Percentiles rank a stretch among this genome's conserved stretches.
phyloP scores from a whole-genome alignment of 2,329 filamentous ascomycete genomes.

The Colletotrichum lini region DNA sequence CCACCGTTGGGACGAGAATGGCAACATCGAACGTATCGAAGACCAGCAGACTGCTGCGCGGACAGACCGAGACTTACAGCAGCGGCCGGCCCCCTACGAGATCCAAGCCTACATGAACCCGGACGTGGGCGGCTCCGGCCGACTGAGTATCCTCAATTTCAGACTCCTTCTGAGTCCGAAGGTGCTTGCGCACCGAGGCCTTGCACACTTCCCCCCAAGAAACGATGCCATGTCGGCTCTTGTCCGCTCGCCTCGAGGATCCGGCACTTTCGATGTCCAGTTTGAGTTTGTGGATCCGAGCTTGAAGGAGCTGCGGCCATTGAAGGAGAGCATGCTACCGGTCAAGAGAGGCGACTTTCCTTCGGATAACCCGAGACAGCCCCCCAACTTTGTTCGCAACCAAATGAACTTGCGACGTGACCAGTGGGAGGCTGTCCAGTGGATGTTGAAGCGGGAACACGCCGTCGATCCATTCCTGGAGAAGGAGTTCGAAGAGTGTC shows the following conservation, averaged over 20 bases:
- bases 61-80: background rate
- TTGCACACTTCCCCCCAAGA: constrained; percentile 37
- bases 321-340: constrained; percentile 50
- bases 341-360: background rate
- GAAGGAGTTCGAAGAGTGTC: constrained; percentile 56
- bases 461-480: constrained; percentile 50
- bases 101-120: constrained; percentile 10
- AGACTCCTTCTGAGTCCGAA: constrained; percentile 41
- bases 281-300: constrained; percentile 30
- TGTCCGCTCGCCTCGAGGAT: constrained; percentile 8
- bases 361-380: background rate
- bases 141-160: constrained; percentile 2
- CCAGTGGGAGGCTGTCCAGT: constrained; percentile 45
- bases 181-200: constrained; percentile 42
- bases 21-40: constrained; percentile 22
- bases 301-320: constrained; percentile 40
- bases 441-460: constrained; percentile 48
- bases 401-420: constrained; percentile 43
- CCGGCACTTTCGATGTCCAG: constrained; percentile 13
- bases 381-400: constrained; percentile 40
- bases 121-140: background rate
- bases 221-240: constrained; percentile 14
- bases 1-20: constrained; percentile 23
- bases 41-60: constrained; percentile 4
- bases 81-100: constrained; percentile 1